phyloP scores from a whole-genome alignment of 139 green algal genomes.

The Penium margaritaceum region DNA sequence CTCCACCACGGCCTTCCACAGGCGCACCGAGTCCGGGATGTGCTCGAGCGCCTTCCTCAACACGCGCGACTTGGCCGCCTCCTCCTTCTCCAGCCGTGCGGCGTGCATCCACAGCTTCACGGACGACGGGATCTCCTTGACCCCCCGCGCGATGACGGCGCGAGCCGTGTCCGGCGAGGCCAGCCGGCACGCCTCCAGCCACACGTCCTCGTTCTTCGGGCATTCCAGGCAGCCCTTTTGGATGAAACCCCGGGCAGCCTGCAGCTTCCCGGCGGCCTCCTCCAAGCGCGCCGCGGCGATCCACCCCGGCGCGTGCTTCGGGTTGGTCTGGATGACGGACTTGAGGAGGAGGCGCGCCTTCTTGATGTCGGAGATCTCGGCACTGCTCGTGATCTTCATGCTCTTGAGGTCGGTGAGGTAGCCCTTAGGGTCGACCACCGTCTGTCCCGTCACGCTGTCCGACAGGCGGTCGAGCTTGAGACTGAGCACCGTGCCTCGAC shows the following conservation, averaged over 20 bases:
- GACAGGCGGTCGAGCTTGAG: constrained; percentile 90
- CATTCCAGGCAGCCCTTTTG: constrained; percentile 85
- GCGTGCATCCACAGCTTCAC: constrained; percentile 89
- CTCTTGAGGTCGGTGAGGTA: constrained; percentile 92
- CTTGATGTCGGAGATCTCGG: constrained; percentile 96
- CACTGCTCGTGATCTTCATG: constrained; percentile 63
- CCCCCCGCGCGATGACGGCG: constrained; percentile 77
- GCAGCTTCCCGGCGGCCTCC: constrained; percentile 60
- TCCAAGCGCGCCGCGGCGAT: constrained; percentile 85
- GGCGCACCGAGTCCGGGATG: constrained; percentile 71
- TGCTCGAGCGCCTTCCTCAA: constrained; percentile 83
- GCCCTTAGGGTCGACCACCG: constrained; percentile 93
- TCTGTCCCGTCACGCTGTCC: constrained; percentile 85
- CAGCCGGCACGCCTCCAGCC: constrained; percentile 88
- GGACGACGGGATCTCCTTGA: constrained; percentile 66
- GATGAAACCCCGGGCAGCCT: constrained; percentile 58
- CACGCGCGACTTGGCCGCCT: constrained; percentile 74
- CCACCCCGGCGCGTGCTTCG: constrained; percentile 89
- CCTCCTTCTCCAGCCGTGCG: constrained; percentile 65
- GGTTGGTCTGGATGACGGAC: constrained; percentile 90
- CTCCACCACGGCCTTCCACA: constrained; percentile 96
- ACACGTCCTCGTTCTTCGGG: constrained; percentile 90
- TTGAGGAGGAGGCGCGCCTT: constrained; percentile 92
- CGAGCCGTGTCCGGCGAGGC: constrained; percentile 67
- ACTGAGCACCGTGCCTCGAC: constrained; percentile 73